Evolutionary conservation across 2,329 filamentous ascomycete species (phyloP).

Genomic region (Aspergillus sp.): DNA sequence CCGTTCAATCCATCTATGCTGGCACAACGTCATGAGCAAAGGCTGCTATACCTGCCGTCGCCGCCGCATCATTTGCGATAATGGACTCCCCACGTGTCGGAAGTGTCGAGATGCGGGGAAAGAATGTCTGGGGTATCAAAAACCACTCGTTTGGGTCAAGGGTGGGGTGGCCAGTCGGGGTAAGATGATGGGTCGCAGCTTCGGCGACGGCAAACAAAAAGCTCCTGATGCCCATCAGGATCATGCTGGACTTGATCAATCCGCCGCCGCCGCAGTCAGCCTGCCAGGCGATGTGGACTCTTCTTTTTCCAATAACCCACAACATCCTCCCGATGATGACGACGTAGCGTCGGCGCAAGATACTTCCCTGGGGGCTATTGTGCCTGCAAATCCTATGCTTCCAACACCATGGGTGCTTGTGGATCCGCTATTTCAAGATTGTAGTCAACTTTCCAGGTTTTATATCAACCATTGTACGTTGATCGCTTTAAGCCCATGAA

Average conservation of each 20-base stretch:
- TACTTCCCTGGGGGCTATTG: neutral
- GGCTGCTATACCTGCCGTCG: slow-evolving; percentile 47
- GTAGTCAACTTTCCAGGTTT: slow-evolving; percentile 44
- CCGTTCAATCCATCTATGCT: slow-evolving; percentile 1
- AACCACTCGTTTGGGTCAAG: slow-evolving; percentile 44
- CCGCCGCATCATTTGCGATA: slow-evolving; percentile 46
- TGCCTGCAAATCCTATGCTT: slow-evolving; percentile 18
- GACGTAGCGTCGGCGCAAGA: neutral
- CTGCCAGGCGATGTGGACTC: neutral
- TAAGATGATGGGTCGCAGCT: slow-evolving; percentile 55
- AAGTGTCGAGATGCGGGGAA: slow-evolving; percentile 45
- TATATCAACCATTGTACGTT: slow-evolving; percentile 49
- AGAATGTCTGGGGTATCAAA: slow-evolving; percentile 45
- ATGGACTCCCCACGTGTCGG: slow-evolving; percentile 42
- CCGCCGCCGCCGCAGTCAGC: too few species aligned
- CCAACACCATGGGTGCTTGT: slow-evolving; percentile 42
- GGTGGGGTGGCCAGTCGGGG: slow-evolving; percentile 46
- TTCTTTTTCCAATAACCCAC: neutral
- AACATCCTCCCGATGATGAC: neutral
- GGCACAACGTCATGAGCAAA: slow-evolving; percentile 34
- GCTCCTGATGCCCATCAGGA: neutral
- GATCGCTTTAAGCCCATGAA: neutral
- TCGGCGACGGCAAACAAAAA: slow-evolving; percentile 38
- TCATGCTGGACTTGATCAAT: neutral
- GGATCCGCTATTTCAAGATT: slow-evolving; percentile 50